These are phyloP conservation scores for Penicillium lagena DNA, from an alignment of 495 filamentous ascomycete species.

Conservation along the genomic window DNA sequence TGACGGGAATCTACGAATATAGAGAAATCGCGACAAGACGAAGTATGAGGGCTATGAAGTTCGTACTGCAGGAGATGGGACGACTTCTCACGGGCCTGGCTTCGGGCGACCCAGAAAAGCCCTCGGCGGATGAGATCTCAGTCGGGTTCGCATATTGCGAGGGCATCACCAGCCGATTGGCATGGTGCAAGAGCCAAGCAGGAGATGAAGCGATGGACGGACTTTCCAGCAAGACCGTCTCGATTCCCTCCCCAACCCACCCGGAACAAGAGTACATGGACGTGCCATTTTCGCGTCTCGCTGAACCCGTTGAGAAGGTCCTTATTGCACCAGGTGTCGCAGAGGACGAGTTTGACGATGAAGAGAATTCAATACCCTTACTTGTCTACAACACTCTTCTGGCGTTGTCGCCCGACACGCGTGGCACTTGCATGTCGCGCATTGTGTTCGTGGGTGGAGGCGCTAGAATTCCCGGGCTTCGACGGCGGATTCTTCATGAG, in stretches of 20 bases:
- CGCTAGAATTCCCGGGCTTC: constrained; percentile 73
- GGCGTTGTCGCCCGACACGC: constrained; percentile 70
- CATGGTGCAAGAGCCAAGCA: constrained; percentile 59
- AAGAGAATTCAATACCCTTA: constrained; percentile 68
- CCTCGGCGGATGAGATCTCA: constrained; percentile 21
- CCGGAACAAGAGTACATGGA: constrained; percentile 32
- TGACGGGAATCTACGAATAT: constrained; percentile 83
- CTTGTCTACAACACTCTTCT: constrained; percentile 74
- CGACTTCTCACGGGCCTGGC: constrained; percentile 46
- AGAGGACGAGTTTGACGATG: constrained; percentile 64
- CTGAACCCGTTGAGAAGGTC: constrained; percentile 67
- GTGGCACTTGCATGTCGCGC: constrained; percentile 80
- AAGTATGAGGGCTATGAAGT: constrained; percentile 67
- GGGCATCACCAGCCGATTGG: constrained; percentile 63
- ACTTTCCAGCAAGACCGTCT: constrained; percentile 11
- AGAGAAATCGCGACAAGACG: constrained; percentile 63
- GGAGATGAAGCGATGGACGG: not conserved
- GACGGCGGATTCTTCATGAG: constrained; percentile 71
- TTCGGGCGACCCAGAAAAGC: constrained; percentile 8
- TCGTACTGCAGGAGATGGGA: constrained; percentile 62
- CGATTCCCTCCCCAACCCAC: constrained; percentile 38
- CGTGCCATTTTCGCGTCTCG: constrained; percentile 60
- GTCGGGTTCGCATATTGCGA: constrained; percentile 72
- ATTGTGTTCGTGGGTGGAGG: constrained; percentile 84
- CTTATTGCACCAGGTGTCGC: constrained; percentile 57